These are phyloP conservation scores for Talaromyces pinophilus DNA, from an alignment of 2,329 filamentous ascomycete genomes.

Conservation along the genomic window DNA sequence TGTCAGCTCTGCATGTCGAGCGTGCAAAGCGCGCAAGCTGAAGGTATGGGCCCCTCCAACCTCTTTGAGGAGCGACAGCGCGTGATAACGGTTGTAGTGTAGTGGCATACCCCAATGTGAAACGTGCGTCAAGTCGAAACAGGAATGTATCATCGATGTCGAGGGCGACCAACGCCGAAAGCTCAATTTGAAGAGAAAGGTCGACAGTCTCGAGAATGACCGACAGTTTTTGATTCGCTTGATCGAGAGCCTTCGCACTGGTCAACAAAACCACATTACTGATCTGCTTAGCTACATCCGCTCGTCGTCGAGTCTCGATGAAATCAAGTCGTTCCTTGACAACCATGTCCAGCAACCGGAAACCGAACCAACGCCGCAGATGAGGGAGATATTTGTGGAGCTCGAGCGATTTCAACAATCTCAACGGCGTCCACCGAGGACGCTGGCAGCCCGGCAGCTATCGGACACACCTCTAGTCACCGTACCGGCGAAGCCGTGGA, in stretches of 20 bases:
- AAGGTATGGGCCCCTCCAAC: not conserved
- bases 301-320: slow-evolving; percentile 10
- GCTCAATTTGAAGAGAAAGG: slow-evolving; percentile 22
- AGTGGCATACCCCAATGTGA: slow-evolving; percentile 19
- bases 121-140: slow-evolving; percentile 18
- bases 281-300: slow-evolving; percentile 14
- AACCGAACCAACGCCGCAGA: not conserved
- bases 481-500: slow-evolving; percentile 61
- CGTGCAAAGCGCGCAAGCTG: slow-evolving; percentile 20
- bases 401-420: not conserved
- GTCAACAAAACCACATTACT: not conserved
- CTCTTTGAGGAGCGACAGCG: not conserved
- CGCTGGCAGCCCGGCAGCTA: not conserved
- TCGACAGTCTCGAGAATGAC: slow-evolving; percentile 20
- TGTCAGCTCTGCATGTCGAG: slow-evolving; percentile 21
- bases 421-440: not conserved
- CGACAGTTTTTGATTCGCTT: slow-evolving; percentile 12
- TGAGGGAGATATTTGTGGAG: not conserved
- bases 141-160: slow-evolving; percentile 22
- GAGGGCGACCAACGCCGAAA: slow-evolving; percentile 23
- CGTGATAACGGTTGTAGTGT: slow-evolving; percentile 15
- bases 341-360: not conserved
- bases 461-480: slow-evolving; percentile 38
- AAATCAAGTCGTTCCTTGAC: slow-evolving; percentile 8
- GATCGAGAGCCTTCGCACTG: slow-evolving; percentile 15